Percentiles rank a stretch among this genome's conserved stretches.
phyloP scores from a whole-genome alignment of 306 rosid species.

The Benincasa hispida region DNA sequence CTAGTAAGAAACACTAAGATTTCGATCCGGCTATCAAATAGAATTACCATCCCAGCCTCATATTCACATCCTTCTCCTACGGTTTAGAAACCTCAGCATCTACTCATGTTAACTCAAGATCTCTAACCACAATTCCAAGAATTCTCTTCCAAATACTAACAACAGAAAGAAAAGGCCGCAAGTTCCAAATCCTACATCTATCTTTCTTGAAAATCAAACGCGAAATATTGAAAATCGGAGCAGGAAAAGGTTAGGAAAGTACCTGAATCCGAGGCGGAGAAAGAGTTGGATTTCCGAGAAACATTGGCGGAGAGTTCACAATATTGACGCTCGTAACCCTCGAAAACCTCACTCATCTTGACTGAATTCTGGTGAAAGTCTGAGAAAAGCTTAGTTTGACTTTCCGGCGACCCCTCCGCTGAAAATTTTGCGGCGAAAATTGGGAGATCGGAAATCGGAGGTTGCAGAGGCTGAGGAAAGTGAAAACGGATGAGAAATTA shows the following conservation, averaged over 20 bases:
- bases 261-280: slow-evolving; percentile 13
- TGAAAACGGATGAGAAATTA: neutral
- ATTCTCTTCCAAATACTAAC: neutral
- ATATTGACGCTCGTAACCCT: slow-evolving; percentile 22
- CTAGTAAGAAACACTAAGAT: neutral
- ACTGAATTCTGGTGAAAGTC: neutral
- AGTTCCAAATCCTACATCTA: neutral
- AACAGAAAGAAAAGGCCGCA: neutral
- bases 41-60: neutral
- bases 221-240: neutral
- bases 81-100: neutral
- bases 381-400: neutral
- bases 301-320: slow-evolving; percentile 20
- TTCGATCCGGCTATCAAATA: neutral
- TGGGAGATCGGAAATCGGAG: neutral
- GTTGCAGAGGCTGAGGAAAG: neutral
- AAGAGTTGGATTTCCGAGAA: slow-evolving; percentile 12
- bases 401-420: neutral
- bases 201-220: neutral
- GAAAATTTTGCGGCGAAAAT: neutral
- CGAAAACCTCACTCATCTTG: slow-evolving; percentile 19
- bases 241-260: neutral
- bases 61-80: neutral
- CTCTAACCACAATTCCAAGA: neutral
- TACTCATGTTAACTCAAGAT: neutral